A percentile compares a stretch with the other conserved stretches of the same genome.
Evolutionary conservation across 345 rosid species (phyloP).

Genomic region (Eutrema japonicum): DNA sequence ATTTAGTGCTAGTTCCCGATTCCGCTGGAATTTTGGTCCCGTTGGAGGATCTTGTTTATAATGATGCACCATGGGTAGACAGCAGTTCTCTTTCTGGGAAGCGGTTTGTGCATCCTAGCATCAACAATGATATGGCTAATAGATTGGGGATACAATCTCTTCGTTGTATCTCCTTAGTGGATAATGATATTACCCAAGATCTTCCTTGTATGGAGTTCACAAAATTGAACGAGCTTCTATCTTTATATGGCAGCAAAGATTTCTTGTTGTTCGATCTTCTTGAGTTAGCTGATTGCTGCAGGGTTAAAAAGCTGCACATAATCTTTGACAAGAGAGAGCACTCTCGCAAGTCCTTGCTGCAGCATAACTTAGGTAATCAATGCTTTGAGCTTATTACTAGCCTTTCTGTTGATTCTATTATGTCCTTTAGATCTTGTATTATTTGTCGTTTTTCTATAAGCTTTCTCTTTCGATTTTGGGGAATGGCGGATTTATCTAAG

Average conservation of each 20-base stretch:
- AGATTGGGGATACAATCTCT: conserved; percentile 87
- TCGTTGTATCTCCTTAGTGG: conserved; percentile 79
- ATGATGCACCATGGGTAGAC: conserved; percentile 99
- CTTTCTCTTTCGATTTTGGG: conserved; percentile 27
- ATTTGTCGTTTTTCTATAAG: conserved; percentile 11
- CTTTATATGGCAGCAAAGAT: conserved; percentile 70
- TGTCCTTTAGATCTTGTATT: conserved; percentile 9
- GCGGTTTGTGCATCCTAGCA: conserved; percentile 77
- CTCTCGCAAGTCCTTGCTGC: conserved; percentile 83
- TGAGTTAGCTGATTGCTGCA: conserved; percentile 96
- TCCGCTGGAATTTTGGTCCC: conserved; percentile 63
- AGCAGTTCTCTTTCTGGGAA: conserved; percentile 61
- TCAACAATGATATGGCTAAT: conserved; percentile 82
- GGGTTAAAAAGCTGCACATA: conserved; percentile 75
- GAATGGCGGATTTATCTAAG: conserved; percentile 9
- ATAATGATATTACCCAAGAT: conserved; percentile 79
- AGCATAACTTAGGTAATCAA: conserved; percentile 78
- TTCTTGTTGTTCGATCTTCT: conserved; percentile 90
- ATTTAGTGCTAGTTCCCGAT: conserved; percentile 72
- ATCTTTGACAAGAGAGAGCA: conserved; percentile 92
- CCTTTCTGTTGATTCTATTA: conserved; percentile 7
- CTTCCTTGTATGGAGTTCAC: conserved; percentile 91
- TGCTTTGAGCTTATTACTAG: conserved; percentile 30
- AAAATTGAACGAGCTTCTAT: conserved; percentile 78
- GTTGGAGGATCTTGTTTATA: conserved; percentile 72